phyloP scores from a whole-genome alignment of 1,284 basidiomycete genomes.

The Takashimella koratensis region DNA sequence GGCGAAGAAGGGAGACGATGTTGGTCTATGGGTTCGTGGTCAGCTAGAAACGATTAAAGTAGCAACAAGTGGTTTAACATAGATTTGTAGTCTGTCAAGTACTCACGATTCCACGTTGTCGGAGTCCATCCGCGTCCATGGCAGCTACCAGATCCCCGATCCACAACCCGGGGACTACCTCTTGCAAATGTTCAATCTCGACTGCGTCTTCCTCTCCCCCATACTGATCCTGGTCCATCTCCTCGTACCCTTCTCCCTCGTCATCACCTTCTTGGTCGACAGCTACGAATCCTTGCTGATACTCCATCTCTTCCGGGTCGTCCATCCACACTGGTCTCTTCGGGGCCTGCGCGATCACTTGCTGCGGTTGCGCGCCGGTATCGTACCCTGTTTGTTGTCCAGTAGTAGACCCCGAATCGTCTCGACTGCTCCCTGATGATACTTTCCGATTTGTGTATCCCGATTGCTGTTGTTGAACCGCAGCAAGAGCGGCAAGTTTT shows the following conservation, averaged over 20 bases:
- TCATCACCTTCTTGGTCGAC: slow-evolving; percentile 12
- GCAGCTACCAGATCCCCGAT: slow-evolving; percentile 48
- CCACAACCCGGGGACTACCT: slow-evolving; percentile 46
- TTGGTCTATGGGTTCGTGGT: slow-evolving; percentile 28
- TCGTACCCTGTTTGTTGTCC: slow-evolving; percentile 1
- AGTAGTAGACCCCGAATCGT: too few relatives aligned
- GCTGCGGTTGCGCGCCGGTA: neutral
- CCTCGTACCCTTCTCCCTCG: slow-evolving; percentile 8
- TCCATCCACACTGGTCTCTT: slow-evolving; percentile 10
- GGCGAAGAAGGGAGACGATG: slow-evolving; percentile 43
- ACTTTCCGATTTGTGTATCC: too few relatives aligned
- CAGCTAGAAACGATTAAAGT: neutral
- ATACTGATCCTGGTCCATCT: slow-evolving; percentile 4
- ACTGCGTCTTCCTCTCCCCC: slow-evolving; percentile 7
- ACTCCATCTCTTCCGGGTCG: slow-evolving; percentile 35
- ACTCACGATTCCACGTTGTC: slow-evolving; percentile 43
- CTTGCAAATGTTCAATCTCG: slow-evolving; percentile 40
- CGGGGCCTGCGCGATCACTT: slow-evolving; percentile 1
- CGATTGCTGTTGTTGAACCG: neutral
- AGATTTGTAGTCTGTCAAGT: too few relatives aligned
- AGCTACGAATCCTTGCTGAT: slow-evolving; percentile 7
- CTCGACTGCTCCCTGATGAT: too few relatives aligned
- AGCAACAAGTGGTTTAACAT: too few relatives aligned
- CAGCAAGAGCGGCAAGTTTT: slow-evolving; percentile 17
- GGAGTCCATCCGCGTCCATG: slow-evolving; percentile 38